Conservation (phyloP, 805 yeast species). For the Nakazawaea molendinolei region DNA sequence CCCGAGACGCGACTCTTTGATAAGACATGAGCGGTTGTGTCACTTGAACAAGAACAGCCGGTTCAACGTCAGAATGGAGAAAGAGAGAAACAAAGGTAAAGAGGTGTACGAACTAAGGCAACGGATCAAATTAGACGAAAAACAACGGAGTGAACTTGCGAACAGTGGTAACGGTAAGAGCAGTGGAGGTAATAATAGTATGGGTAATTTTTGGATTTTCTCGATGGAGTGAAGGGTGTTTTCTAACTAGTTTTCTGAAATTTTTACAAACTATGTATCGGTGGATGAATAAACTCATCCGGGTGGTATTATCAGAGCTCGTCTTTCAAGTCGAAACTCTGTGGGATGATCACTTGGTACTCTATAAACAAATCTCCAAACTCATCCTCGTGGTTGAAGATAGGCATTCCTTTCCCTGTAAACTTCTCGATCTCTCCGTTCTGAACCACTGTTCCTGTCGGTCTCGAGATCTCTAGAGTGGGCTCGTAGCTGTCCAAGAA, state of each 20-base stretch:
- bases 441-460: constrained; percentile 42
- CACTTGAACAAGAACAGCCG: constrained; percentile 38
- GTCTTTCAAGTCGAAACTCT: constrained; percentile 21
- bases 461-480: constrained; percentile 39
- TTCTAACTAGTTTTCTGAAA: too few relatives aligned
- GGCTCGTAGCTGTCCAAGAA: constrained; percentile 58
- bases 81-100: constrained; percentile 1
- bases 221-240: too few relatives aligned
- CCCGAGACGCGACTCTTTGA: constrained; percentile 46
- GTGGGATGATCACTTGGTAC: constrained; percentile 39
- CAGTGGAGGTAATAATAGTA: too few relatives aligned
- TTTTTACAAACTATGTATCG: too few relatives aligned
- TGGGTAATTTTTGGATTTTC: too few relatives aligned
- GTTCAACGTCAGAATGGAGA: constrained; percentile 27
- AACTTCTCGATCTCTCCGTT: constrained; percentile 70
- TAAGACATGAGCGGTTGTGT: constrained; percentile 45
- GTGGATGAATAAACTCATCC: too few relatives aligned
- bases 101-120: too few relatives aligned
- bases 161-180: too few relatives aligned
- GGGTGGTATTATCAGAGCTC: too few relatives aligned
- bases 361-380: constrained; percentile 48
- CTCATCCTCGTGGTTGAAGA: constrained; percentile 39
- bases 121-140: background rate
- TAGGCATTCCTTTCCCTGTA: constrained; percentile 84
- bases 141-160: background rate